A percentile compares a stretch with the other conserved stretches of the same genome.
Conservation (phyloP, 2,329 filamentous ascomycete species). For the Penicillium decumbens region DNA sequence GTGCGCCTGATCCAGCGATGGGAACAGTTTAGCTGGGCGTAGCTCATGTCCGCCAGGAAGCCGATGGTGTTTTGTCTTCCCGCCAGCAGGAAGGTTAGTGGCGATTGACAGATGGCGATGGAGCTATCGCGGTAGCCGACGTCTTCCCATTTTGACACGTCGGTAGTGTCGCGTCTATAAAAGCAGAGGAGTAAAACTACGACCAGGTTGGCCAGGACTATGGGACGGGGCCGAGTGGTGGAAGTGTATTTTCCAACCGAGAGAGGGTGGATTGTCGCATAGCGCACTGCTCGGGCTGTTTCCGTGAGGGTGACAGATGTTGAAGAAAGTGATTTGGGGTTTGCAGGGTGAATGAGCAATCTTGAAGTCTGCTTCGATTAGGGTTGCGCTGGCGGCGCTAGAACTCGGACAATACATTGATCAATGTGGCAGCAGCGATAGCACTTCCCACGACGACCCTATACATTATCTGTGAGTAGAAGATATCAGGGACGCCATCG, state of each 20-base stretch:
- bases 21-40: constrained; percentile 51
- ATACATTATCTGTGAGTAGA: constrained; percentile 50
- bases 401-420: constrained; percentile 45
- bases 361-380: constrained; percentile 41
- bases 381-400: constrained; percentile 30
- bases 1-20: constrained; percentile 51
- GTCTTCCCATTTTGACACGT: constrained; percentile 51
- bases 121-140: constrained; percentile 55
- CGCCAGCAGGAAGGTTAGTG: constrained; percentile 53
- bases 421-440: constrained; percentile 32
- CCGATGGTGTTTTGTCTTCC: constrained; percentile 54
- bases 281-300: constrained; percentile 50
- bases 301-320: constrained; percentile 50
- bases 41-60: constrained; percentile 45
- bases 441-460: constrained; percentile 48
- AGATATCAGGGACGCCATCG: constrained; percentile 42
- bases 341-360: constrained; percentile 44
- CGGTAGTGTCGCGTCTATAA: constrained; percentile 50
- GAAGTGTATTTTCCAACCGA: constrained; percentile 31
- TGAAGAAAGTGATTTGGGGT: constrained; percentile 51
- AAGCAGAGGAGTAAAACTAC: constrained; percentile 53
- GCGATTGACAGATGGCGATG: constrained; percentile 51
- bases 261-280: constrained; percentile 43
- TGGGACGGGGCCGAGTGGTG: constrained; percentile 38
- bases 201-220: constrained; percentile 44